phyloP scores from a whole-genome alignment of 371 early-diverging fungal species.

The Mortierella sp. region DNA sequence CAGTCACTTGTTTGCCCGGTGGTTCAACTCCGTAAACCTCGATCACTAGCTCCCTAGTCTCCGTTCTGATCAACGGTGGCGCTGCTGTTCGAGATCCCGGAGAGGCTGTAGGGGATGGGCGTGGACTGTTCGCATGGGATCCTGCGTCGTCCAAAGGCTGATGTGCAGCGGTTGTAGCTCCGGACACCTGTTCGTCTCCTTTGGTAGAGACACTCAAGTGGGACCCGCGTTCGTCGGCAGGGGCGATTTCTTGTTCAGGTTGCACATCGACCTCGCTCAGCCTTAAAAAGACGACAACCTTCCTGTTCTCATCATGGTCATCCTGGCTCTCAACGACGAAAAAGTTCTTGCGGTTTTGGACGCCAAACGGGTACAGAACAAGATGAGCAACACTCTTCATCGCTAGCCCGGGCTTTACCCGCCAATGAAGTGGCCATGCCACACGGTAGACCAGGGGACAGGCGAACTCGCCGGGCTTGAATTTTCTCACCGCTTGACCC shows the following conservation, averaged over 20 bases:
- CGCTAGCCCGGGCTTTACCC: conserved; percentile 76
- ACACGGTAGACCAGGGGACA: conserved; percentile 74
- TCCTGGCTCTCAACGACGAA: conserved; percentile 68
- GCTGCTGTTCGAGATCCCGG: conserved; percentile 45
- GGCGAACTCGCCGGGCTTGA: conserved; percentile 76
- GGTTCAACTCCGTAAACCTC: conserved; percentile 83
- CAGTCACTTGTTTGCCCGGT: conserved; percentile 70
- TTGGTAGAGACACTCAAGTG: conserved; percentile 19
- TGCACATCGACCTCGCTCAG: conserved; percentile 62
- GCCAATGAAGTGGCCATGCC: conserved; percentile 80
- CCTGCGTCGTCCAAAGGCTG: conserved; percentile 31
- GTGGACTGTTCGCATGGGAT: conserved; percentile 47
- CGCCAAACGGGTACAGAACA: conserved; percentile 70
- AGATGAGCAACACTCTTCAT: conserved; percentile 66
- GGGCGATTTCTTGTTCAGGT: conserved; percentile 17
- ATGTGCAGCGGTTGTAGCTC: not conserved
- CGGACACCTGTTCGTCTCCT: conserved; percentile 13
- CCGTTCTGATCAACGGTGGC: conserved; percentile 37
- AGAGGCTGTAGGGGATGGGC: conserved; percentile 50
- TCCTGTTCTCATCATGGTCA: conserved; percentile 53
- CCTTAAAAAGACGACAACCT: conserved; percentile 71
- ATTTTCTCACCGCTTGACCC: conserved; percentile 54
- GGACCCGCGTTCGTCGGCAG: conserved; percentile 25
- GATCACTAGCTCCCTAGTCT: conserved; percentile 70
- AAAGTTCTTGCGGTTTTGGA: conserved; percentile 81